phyloP scores from a whole-genome alignment of 2,329 filamentous ascomycete species.

The Alternaria triticimaculans region DNA sequence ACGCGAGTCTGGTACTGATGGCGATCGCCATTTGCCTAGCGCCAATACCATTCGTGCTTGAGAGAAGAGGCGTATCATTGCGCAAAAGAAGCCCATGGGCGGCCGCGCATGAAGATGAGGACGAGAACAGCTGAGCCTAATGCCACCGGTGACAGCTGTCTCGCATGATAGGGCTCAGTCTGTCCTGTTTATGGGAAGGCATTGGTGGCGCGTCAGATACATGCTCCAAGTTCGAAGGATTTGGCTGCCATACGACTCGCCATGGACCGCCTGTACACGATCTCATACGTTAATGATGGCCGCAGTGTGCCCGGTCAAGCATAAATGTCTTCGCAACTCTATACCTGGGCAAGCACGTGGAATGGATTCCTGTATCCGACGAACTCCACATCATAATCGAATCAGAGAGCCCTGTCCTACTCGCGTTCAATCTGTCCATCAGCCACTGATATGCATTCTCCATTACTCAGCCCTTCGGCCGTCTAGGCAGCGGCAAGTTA shows the following conservation, averaged over 20 bases:
- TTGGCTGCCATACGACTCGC: neutral
- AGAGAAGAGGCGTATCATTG: slow-evolving; percentile 42
- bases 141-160: neutral
- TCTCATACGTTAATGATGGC: neutral
- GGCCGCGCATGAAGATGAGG: slow-evolving; percentile 45
- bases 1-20: slow-evolving; percentile 40
- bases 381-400: neutral
- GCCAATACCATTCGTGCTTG: slow-evolving; percentile 45
- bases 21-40: slow-evolving; percentile 36
- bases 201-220: neutral
- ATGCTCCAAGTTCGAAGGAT: neutral
- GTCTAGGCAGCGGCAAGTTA: neutral
- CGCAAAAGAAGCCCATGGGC: slow-evolving; percentile 50
- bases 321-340: neutral
- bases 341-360: neutral
- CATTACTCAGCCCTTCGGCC: neutral
- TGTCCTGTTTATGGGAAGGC: neutral
- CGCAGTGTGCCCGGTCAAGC: neutral
- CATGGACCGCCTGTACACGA: neutral
- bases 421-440: neutral
- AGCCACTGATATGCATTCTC: neutral
- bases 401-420: neutral
- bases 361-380: neutral
- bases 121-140: slow-evolving; percentile 17
- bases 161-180: neutral